Base-by-base conservation (phyloP, 257 asterid species). In the Echium plantagineum region DNA sequence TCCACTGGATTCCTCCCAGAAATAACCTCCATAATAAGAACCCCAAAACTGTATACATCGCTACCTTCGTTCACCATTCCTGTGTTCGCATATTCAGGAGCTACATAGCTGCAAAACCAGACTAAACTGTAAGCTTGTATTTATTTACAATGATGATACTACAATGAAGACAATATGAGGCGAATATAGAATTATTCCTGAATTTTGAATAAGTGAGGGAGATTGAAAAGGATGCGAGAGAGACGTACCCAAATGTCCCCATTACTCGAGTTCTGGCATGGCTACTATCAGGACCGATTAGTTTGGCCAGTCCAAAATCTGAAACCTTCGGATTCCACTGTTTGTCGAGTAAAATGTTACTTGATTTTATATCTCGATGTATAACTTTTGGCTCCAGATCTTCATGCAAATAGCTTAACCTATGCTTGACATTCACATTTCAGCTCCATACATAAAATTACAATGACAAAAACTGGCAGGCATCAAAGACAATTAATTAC, bases 31-130 rank as follows among this genome's bases (percentile, higher is more conserved):
- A 72, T 59, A 5, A 72, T 46, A 48, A 72, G 67, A 64, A 72
- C 57, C 8, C 74, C 77, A 24, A 68, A 72, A 62, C 77, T 72
- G 55, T 72, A 72, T 13, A 72, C 74, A 68, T 72, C 77, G 51
- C 74, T 72, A 30, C 59, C 63, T 21, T 72, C 77, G 18, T 64
- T 72, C 64, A 72, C 58, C 69, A 72, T 64, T 52, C 77, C 77
- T 2, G 77, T 68, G 59, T 64, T 67, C 15, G 77, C 77, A 52
- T 72, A 72, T 68, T 72, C 77, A 59, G 77, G 77, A 30, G 77
- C 77, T 61, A 72, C 77, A 17, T 72, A 72, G 55, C 77, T 72
- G 62, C 59, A 58, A 49, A 58, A 56, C 22, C 42, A 63, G 15
- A 1, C 17, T 42, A 5, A 35, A 35, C 15, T 7, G 3, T 35